Percentiles rank a stretch among this genome's conserved stretches.
Conservation (phyloP, 2,329 filamentous ascomycete genomes). For the Botrytis sinoallii region DNA sequence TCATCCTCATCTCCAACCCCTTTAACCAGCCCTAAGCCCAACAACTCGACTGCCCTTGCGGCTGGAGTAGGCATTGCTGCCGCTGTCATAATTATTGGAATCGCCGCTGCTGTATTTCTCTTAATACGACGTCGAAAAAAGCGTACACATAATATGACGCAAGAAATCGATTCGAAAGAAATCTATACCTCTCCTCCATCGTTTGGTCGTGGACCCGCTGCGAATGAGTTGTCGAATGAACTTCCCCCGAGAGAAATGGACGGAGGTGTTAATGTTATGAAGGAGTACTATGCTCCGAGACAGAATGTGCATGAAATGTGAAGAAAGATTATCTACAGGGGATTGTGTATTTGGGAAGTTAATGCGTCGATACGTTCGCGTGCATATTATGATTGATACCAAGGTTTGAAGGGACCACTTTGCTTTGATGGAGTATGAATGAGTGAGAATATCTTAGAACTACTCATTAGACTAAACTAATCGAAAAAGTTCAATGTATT, state of each 20-base stretch:
- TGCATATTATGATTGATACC: background rate
- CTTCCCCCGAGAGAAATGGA: background rate
- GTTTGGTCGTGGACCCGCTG: too few relatives aligned
- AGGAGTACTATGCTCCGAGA: background rate
- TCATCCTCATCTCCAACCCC: background rate
- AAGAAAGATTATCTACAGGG: background rate
- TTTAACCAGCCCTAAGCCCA: background rate
- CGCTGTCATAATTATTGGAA: background rate
- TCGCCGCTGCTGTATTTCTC: background rate
- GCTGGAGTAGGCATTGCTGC: background rate
- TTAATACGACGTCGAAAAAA: conserved; percentile 1
- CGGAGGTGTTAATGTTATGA: background rate
- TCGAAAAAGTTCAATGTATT: background rate
- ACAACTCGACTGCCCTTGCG: background rate
- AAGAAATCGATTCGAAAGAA: background rate
- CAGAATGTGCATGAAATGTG: background rate
- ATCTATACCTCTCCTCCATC: background rate
- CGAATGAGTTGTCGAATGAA: background rate
- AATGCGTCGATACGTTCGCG: background rate
- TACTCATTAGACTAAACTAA: background rate
- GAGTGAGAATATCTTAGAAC: background rate
- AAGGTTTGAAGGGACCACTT: background rate
- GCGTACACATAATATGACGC: too few relatives aligned
- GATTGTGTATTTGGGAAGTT: fast-evolving
- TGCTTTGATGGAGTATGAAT: background rate